Conservation (phyloP, 352 stramenopile genomes). For the Elongisporangium anandrum region DNA sequence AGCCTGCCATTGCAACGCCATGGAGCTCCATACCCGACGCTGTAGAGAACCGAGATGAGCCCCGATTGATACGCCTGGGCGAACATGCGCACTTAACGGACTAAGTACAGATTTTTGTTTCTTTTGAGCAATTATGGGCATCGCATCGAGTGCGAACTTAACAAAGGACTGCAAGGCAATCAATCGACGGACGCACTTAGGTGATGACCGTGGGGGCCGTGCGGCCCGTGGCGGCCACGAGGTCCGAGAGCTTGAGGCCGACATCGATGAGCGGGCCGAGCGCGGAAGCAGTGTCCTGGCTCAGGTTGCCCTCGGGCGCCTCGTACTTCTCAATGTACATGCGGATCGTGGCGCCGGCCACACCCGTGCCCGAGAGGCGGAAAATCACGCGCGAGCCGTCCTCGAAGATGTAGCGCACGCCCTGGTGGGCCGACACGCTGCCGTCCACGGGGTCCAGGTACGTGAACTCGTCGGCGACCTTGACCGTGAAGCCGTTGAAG, state of each 20-base stretch:
- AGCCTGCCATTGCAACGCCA: too few species aligned
- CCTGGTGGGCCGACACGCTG: slow-evolving; percentile 95
- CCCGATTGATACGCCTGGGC: slow-evolving; percentile 41
- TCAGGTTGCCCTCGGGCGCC: slow-evolving; percentile 75
- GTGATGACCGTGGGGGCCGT: slow-evolving; percentile 97
- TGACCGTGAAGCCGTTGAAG: slow-evolving; percentile 76
- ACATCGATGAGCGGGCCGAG: slow-evolving; percentile 90
- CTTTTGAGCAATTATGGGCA: neutral
- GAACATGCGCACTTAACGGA: slow-evolving; percentile 27
- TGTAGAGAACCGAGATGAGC: slow-evolving; percentile 60
- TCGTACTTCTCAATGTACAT: slow-evolving; percentile 99
- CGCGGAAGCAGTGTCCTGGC: slow-evolving; percentile 65
- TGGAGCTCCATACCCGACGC: slow-evolving; percentile 47
- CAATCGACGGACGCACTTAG: slow-evolving; percentile 75
- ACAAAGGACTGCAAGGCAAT: neutral
- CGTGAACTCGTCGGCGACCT: slow-evolving; percentile 95
- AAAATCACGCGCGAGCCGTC: slow-evolving; percentile 96
- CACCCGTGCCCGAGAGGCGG: slow-evolving; percentile 96
- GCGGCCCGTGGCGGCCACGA: slow-evolving; percentile 91
- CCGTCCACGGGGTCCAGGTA: slow-evolving; percentile 98
- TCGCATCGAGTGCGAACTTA: neutral
- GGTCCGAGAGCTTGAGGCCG: slow-evolving; percentile 90
- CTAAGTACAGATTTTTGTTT: neutral
- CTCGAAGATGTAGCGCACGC: slow-evolving; percentile 94
- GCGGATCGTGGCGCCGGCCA: slow-evolving; percentile 95